These are phyloP conservation scores for Breviolum minutum DNA, from an alignment of 73 alveolate species.

Conservation along the genomic window DNA sequence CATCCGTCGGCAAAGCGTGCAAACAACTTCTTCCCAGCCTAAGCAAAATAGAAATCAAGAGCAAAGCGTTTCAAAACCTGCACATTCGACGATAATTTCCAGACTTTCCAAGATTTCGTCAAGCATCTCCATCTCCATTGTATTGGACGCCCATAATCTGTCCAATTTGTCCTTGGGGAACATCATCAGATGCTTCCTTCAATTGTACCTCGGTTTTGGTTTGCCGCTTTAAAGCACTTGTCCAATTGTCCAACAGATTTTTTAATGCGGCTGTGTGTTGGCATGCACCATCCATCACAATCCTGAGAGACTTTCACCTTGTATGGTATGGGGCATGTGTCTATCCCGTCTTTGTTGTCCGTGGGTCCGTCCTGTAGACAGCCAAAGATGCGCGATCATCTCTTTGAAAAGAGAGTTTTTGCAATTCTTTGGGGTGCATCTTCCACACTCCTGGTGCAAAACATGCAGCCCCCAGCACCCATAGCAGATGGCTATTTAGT, in stretches of 20 bases:
- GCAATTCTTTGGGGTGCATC: neutral
- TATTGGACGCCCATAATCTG: neutral
- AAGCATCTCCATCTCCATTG: neutral
- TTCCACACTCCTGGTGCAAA: neutral
- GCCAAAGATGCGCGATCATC: neutral
- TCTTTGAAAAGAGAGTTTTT: neutral
- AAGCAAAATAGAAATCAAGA: neutral
- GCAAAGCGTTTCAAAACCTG: neutral
- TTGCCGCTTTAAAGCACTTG: neutral
- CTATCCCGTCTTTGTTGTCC: no score
- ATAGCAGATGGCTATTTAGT: no score
- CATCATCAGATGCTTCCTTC: conserved; percentile 1
- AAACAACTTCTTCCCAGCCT: conserved; percentile 1
- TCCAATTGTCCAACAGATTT: no score
- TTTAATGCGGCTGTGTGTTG: no score
- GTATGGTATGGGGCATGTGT: no score
- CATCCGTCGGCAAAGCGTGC: conserved; percentile 9
- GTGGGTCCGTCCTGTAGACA: neutral
- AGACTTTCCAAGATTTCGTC: neutral
- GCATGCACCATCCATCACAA: no score
- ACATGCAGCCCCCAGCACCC: neutral
- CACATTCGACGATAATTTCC: neutral
- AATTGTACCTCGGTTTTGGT: neutral
- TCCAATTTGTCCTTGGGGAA: conserved; percentile 34
- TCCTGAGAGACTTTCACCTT: no score